Base-by-base conservation (phyloP, 2,329 filamentous ascomycete genomes). In the Penicillium sclerotigenum region DNA sequence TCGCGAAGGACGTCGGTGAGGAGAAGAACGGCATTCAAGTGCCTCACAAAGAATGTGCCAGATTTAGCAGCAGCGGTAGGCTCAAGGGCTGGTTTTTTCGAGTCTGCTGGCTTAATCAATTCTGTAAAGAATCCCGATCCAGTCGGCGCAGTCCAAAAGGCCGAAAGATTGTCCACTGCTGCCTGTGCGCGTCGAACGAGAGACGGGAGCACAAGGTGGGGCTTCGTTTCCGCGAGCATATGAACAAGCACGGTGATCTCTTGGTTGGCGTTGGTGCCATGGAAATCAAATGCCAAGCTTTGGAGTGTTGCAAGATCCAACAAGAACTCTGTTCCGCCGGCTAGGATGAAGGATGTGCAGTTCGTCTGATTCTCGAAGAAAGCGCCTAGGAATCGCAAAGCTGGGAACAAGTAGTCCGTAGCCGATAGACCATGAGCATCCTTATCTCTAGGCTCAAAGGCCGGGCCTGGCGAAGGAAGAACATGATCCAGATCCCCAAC, bases 221-320 rank as follows among this genome's bases (percentile, higher is more conserved):
- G 87, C 57, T 89, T 90, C 26, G 86, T 83, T 65, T 97, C 93
- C 7, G 92, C 84, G 60, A 97, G 82, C 61, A 87, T 83, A 60
- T 89, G 85, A 47, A 96, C 80, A 11, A 96, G 87, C 34, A 85
- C 83, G 16, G 87, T 84, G 52, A 97, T 80, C 57, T 88, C 85
- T 57, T 87, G 83, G 54, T 87, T 87, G 4, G 89, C 84, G 50
- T 81, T 76, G 6, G 83, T 83, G 38, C 88, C 86, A 37, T 86
- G 82, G 67, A 89, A 87, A 66, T 89, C 83, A 64, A 86, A 86
- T 1, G 90, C 86, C 45, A 97, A 80, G 70, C 90, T 92, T 5
- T 91, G 88, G 29, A 92, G 84, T 52, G 89, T 90, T 38, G 88
- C 88, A 53, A 97, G 84, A 68, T 97, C 91, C 52, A 99, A 80